Evolutionary conservation across 306 rosid species (phyloP).

Genomic region (Rubus idaeus): DNA sequence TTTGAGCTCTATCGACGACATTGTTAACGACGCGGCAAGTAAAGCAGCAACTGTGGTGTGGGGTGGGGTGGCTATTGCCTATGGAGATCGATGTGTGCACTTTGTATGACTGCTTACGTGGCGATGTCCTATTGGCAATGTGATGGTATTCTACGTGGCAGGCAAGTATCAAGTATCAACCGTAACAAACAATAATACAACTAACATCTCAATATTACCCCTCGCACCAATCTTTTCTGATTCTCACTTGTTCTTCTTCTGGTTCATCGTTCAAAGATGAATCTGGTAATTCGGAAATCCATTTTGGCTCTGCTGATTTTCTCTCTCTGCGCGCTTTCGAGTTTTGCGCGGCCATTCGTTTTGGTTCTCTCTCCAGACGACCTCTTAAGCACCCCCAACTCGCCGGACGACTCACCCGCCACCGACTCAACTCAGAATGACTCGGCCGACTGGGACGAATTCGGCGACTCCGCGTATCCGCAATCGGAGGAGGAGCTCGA

Average conservation of each 20-base stretch:
- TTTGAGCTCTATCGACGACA: constrained; percentile 84
- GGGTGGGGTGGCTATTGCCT: background rate
- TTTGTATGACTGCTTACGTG: background rate
- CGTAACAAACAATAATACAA: background rate
- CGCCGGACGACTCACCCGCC: constrained; percentile 49
- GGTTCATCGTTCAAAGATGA: constrained; percentile 27
- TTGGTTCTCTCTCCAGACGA: constrained; percentile 81
- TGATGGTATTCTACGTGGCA: constrained; percentile 9
- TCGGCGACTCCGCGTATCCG: constrained; percentile 62
- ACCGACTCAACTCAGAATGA: constrained; percentile 51
- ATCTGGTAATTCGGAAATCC: constrained; percentile 25
- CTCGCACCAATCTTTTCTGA: too few relatives aligned
- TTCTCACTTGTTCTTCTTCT: background rate
- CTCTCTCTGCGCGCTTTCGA: constrained; percentile 41
- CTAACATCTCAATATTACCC: background rate
- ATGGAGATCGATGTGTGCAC: background rate
- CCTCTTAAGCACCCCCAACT: constrained; percentile 42
- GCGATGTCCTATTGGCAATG: background rate
- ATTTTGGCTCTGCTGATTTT: constrained; percentile 40
- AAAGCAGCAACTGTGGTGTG: background rate
- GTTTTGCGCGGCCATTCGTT: constrained; percentile 60
- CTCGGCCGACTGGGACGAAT: constrained; percentile 86
- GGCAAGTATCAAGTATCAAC: background rate
- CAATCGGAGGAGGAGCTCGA: constrained; percentile 80
- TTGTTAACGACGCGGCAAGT: constrained; percentile 23